Conservation (phyloP, 257 asterid genomes). For the Osmanthus fragrans region DNA sequence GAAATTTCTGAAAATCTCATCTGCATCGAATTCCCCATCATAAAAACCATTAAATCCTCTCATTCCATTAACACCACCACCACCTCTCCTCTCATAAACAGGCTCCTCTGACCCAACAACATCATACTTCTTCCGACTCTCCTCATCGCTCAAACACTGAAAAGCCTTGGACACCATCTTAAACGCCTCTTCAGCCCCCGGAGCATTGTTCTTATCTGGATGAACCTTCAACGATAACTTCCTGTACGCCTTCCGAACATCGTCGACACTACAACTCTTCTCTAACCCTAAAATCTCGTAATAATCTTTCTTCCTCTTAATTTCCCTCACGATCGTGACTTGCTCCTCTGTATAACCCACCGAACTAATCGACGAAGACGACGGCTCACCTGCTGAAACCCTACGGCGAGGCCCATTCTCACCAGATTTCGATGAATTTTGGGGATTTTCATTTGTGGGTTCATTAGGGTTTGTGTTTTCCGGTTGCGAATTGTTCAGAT, state of each 20-base stretch:
- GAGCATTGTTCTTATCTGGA: constrained; percentile 94
- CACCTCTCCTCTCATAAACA: constrained; percentile 54
- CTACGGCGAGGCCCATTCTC: constrained; percentile 60
- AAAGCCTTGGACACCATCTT: constrained; percentile 92
- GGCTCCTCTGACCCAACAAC: constrained; percentile 74
- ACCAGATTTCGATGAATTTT: constrained; percentile 29
- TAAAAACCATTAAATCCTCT: constrained; percentile 75
- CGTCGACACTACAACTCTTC: constrained; percentile 65
- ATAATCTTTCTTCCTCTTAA: constrained; percentile 81
- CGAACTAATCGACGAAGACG: constrained; percentile 38
- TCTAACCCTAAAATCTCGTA: constrained; percentile 88
- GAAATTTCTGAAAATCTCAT: constrained; percentile 93
- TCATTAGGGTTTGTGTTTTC: constrained; percentile 37
- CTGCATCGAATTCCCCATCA: constrained; percentile 75
- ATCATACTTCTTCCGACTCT: constrained; percentile 68
- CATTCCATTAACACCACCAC: constrained; percentile 51
- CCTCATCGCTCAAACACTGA: constrained; percentile 84
- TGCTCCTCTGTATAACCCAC: constrained; percentile 72
- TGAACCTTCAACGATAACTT: constrained; percentile 89
- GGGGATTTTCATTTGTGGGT: constrained; percentile 28
- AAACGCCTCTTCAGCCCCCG: constrained; percentile 96
- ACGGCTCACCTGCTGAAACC: constrained; percentile 44
- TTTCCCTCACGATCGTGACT: constrained; percentile 55
- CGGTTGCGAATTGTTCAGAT: constrained; percentile 40
- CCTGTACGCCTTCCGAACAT: constrained; percentile 80